Base-by-base conservation (phyloP, 2,329 filamentous ascomycete genomes). In the Colletotrichum abscissum region DNA sequence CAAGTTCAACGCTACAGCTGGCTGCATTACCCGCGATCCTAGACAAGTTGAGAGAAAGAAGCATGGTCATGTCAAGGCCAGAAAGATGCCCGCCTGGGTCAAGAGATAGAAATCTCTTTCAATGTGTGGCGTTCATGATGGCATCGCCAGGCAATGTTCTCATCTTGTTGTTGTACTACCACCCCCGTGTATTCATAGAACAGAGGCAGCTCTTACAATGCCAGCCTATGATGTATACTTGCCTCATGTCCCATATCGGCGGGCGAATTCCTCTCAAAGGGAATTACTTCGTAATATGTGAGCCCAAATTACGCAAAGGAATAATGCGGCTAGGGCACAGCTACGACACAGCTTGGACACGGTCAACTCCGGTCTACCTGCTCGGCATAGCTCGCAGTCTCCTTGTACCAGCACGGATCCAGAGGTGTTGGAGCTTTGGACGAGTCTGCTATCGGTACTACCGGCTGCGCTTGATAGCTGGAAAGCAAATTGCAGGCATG, bases 81-180 rank as follows among this genome's bases (percentile, higher is more conserved):
- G 97, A 85, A 99, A 99, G 92, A 97, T 93, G 91, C 96, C 96
- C 74, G 90, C 97, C 79, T 99, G 97, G 97, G 95, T 98, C 89
- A 98, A 98, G 91, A 86, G 89, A 86, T 91, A 88, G 81, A 69
- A 73, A 73, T 72, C 60, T 76, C 71, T 38, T 14, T 19, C 55
- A 26, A 26, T 12, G 6, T 16, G 55, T 24, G 30, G 26, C 28
- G 24, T 33, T 33, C 63, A 42, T 28, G 33, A 54, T 26, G 56
- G 52, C 14, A 24, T 28, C 16, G 55, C 24, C 38, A 16, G 55
- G 14, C 63, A 60, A 14, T 46, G 26, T 60, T 68, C 11, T 42
- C 6, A 54, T 19, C 58, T 59, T 55, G 16, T 62, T 62, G 57
- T 63, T 74, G 72, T 74, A 69, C 69, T 26, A 74, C 63, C 69